Conservation (phyloP, 306 rosid genomes). For the Hippophae tibetana region DNA sequence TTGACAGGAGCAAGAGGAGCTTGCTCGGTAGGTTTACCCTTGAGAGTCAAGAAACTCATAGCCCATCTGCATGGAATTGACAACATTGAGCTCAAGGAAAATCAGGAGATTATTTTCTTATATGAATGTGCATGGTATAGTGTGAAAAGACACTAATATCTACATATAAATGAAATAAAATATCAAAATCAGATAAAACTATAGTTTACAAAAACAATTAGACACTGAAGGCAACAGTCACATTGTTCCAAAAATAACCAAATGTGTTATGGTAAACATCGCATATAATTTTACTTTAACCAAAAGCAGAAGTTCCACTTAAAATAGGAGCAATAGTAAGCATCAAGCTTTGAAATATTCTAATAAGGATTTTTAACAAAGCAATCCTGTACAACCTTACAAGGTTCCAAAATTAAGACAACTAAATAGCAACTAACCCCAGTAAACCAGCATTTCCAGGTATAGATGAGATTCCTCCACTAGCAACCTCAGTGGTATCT, state of each 20-base stretch:
- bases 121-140: too few species aligned
- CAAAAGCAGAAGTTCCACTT: constrained; percentile 1
- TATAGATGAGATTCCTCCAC: constrained; percentile 45
- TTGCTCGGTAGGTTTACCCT: constrained; percentile 86
- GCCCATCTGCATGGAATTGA: constrained; percentile 70
- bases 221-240: neutral
- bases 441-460: constrained; percentile 87
- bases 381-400: neutral
- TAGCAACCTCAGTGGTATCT: constrained; percentile 39
- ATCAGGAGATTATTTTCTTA: neutral
- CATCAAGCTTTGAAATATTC: neutral
- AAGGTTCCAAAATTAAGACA: neutral
- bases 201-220: neutral
- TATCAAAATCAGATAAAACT: too few species aligned
- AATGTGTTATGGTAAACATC: neutral
- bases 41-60: constrained; percentile 95
- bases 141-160: too few species aligned
- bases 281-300: neutral
- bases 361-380: neutral
- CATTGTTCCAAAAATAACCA: too few species aligned
- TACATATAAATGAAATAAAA: too few species aligned
- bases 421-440: constrained; percentile 50
- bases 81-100: neutral
- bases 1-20: constrained; percentile 56
- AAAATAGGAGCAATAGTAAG: neutral